Percentiles rank a stretch among this genome's conserved stretches.
These are phyloP conservation scores for Blakeslea trispora DNA, from an alignment of 371 early-diverging fungal genomes.

Conservation along the genomic window DNA sequence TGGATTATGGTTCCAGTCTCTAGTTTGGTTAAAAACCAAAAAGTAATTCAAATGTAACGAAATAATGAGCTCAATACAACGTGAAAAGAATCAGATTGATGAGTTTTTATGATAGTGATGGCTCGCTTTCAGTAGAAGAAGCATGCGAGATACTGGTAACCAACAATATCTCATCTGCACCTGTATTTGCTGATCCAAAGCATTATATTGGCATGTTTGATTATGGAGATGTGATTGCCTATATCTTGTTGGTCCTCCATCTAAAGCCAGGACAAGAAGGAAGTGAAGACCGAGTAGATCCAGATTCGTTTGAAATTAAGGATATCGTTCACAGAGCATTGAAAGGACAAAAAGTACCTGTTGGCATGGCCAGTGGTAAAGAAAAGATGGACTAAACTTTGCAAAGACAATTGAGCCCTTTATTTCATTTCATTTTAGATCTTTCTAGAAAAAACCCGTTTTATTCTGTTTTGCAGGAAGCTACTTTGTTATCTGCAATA, in stretches of 20 bases:
- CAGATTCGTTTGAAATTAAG: constrained; percentile 45
- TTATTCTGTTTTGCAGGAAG: constrained; percentile 75
- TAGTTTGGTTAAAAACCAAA: constrained; percentile 51
- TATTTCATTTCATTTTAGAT: constrained; percentile 40
- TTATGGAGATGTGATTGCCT: constrained; percentile 67
- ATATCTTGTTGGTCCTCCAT: constrained; percentile 34
- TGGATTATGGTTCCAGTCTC: constrained; percentile 61
- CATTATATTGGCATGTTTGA: constrained; percentile 79
- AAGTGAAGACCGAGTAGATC: constrained; percentile 23
- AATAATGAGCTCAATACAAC: too few species aligned
- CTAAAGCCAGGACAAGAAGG: constrained; percentile 18
- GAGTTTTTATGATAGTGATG: too few species aligned
- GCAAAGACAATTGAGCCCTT: too few species aligned
- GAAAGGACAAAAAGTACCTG: constrained; percentile 57
- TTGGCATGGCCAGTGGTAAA: constrained; percentile 58
- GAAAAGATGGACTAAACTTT: too few species aligned
- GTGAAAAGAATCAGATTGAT: too few species aligned
- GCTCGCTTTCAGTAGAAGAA: constrained; percentile 43
- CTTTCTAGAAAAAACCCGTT: constrained; percentile 84
- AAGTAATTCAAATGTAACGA: constrained; percentile 62
- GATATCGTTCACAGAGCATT: constrained; percentile 53
- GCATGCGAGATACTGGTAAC: constrained; percentile 47
- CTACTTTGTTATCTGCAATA: constrained; percentile 70
- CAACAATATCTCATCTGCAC: constrained; percentile 67
- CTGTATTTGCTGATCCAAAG: constrained; percentile 60